A percentile compares a stretch with the other conserved stretches of the same genome.
These are phyloP conservation scores for Taphrina populina DNA, from an alignment of 1,139 yeast species.

Conservation along the genomic window DNA sequence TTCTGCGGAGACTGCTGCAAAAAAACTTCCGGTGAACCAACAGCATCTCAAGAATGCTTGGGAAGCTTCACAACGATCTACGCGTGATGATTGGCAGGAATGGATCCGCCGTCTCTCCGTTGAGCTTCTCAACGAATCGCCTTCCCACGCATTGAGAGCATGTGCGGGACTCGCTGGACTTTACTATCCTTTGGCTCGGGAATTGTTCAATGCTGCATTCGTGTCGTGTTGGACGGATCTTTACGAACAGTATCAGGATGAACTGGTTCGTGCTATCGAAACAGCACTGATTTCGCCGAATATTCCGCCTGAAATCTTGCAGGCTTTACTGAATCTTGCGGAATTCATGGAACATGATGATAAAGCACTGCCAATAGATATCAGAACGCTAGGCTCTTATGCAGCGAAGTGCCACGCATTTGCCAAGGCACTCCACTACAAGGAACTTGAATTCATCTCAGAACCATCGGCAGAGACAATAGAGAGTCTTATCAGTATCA, in stretches of 20 bases:
- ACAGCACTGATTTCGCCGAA: conserved; percentile 85
- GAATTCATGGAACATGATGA: conserved; percentile 98
- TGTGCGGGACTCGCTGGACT: conserved; percentile 89
- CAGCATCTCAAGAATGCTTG: conserved; percentile 76
- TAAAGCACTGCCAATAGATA: conserved; percentile 86
- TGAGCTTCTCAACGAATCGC: conserved; percentile 84
- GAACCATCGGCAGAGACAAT: conserved; percentile 91
- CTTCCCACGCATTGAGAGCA: conserved; percentile 91
- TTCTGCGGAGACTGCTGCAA: conserved; percentile 68
- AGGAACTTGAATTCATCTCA: conserved; percentile 89
- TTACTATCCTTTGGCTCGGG: conserved; percentile 84
- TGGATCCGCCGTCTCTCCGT: conserved; percentile 89
- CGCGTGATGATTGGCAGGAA: conserved; percentile 96
- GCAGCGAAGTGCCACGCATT: conserved; percentile 96
- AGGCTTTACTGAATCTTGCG: conserved; percentile 79
- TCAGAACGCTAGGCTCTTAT: conserved; percentile 82
- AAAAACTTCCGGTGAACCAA: conserved; percentile 78
- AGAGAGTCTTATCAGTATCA: conserved; percentile 86
- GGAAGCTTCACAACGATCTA: conserved; percentile 86
- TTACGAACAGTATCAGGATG: conserved; percentile 89
- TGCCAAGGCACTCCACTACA: conserved; percentile 94
- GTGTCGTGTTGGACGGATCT: conserved; percentile 95
- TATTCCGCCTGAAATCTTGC: conserved; percentile 94
- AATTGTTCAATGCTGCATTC: conserved; percentile 89
- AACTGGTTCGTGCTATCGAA: conserved; percentile 79